phyloP scores from a whole-genome alignment of 23 red algal species.

The Cyanidium caldarium region DNA sequence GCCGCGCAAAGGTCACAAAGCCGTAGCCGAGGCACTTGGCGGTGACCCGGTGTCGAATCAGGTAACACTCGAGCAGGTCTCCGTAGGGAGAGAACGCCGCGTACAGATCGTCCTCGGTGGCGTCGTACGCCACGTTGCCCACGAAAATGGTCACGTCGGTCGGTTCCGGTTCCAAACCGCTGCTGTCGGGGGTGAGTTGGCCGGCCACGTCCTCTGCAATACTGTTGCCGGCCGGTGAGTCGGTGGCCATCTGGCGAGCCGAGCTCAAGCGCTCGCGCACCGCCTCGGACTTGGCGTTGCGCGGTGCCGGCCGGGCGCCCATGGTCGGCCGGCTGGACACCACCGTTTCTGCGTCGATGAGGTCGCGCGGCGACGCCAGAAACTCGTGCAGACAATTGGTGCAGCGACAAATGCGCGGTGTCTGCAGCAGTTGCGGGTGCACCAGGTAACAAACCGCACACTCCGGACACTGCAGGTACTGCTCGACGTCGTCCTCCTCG shows the following conservation, averaged over 20 bases:
- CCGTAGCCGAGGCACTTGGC: neutral
- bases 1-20: neutral
- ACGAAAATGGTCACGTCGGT: neutral
- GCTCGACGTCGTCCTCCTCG: no score
- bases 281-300: neutral
- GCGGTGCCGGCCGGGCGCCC: neutral
- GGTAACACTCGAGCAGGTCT: neutral
- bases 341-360: neutral
- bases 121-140: neutral
- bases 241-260: neutral
- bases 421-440: neutral
- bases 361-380: neutral
- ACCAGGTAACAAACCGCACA: neutral
- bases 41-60: neutral
- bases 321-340: neutral
- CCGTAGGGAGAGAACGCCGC: neutral
- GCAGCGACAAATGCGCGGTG: conserved; percentile 1
- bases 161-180: neutral
- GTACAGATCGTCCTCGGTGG: neutral
- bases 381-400: neutral
- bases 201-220: neutral
- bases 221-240: neutral
- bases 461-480: neutral
- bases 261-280: neutral
- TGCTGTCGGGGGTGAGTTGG: neutral